A percentile compares a stretch with the other conserved stretches of the same genome.
Conservation (phyloP, 352 stramenopile species). For the Pythium folliculosum region DNA sequence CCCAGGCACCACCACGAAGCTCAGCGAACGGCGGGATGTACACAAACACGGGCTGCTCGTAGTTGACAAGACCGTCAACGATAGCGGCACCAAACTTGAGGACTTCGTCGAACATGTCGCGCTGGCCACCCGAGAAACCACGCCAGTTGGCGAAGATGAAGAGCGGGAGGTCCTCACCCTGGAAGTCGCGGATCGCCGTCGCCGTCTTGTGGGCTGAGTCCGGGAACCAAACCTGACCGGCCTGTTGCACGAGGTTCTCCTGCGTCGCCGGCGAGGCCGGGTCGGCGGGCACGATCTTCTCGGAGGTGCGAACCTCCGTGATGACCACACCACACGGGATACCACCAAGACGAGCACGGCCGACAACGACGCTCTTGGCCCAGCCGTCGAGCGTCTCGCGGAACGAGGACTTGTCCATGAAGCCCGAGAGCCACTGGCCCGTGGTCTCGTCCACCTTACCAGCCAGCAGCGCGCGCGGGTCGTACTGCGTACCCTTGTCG, state of each 20-base stretch:
- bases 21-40: slow-evolving; percentile 99
- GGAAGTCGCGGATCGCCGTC: slow-evolving; percentile 99
- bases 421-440: slow-evolving; percentile 90
- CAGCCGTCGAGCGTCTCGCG: slow-evolving; percentile 98
- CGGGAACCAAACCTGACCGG: slow-evolving; percentile 99
- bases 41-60: slow-evolving; percentile 99
- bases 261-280: slow-evolving; percentile 96
- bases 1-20: slow-evolving; percentile 98
- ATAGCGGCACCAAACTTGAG: slow-evolving; percentile 99
- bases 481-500: slow-evolving; percentile 94
- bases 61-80: slow-evolving; percentile 98
- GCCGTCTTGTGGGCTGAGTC: slow-evolving; percentile 99
- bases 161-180: slow-evolving; percentile 98
- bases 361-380: slow-evolving; percentile 99
- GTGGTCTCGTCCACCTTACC: slow-evolving; percentile 75
- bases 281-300: slow-evolving; percentile 97
- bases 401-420: slow-evolving; percentile 99
- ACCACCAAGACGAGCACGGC: slow-evolving; percentile 96
- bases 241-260: slow-evolving; percentile 97
- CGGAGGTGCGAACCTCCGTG: slow-evolving; percentile 97
- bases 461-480: slow-evolving; percentile 93
- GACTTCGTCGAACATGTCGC: slow-evolving; percentile 99
- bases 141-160: slow-evolving; percentile 99
- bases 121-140: slow-evolving; percentile 98
- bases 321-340: slow-evolving; percentile 99